Conservation (phyloP, 2,329 filamentous ascomycete species). For the Beauveria scarabaeidicola region DNA sequence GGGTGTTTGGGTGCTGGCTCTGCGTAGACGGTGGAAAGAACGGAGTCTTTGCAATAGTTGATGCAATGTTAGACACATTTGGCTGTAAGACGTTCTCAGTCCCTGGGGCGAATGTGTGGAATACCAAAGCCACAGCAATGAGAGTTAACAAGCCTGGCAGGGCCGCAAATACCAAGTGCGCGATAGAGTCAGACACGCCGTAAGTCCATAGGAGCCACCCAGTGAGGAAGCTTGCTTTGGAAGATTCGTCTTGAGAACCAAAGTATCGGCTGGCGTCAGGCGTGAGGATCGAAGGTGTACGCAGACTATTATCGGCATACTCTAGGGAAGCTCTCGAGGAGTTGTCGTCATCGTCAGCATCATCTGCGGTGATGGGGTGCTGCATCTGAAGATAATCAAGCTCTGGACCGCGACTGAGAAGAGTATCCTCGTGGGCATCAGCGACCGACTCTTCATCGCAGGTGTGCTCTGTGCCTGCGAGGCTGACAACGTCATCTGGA, state of each 20-base stretch:
- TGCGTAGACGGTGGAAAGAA: slow-evolving; percentile 14
- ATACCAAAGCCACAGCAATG: not conserved
- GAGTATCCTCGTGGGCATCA: slow-evolving; percentile 25
- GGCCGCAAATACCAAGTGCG: not conserved
- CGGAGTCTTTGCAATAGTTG: slow-evolving; percentile 1
- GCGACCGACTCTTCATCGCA: slow-evolving; percentile 33
- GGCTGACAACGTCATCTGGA: slow-evolving; percentile 44
- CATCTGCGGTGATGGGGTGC: not conserved
- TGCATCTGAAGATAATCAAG: not conserved
- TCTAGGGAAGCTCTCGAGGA: slow-evolving; percentile 34
- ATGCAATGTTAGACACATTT: slow-evolving; percentile 14
- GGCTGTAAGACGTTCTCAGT: not conserved
- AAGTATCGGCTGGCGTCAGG: slow-evolving; percentile 23
- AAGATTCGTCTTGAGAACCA: not conserved
- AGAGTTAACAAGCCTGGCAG: not conserved
- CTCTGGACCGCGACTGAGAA: slow-evolving; percentile 2
- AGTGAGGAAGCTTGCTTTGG: not conserved
- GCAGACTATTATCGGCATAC: slow-evolving; percentile 41
- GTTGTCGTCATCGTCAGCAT: slow-evolving; percentile 10
- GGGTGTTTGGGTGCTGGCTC: not conserved
- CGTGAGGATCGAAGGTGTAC: slow-evolving; percentile 33
- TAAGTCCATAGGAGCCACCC: not conserved
- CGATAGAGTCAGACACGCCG: not conserved
- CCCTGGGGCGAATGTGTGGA: not conserved
- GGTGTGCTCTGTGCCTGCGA: slow-evolving; percentile 40